phyloP scores from a whole-genome alignment of 768 basidiomycete genomes.

The Boletus bicolor region DNA sequence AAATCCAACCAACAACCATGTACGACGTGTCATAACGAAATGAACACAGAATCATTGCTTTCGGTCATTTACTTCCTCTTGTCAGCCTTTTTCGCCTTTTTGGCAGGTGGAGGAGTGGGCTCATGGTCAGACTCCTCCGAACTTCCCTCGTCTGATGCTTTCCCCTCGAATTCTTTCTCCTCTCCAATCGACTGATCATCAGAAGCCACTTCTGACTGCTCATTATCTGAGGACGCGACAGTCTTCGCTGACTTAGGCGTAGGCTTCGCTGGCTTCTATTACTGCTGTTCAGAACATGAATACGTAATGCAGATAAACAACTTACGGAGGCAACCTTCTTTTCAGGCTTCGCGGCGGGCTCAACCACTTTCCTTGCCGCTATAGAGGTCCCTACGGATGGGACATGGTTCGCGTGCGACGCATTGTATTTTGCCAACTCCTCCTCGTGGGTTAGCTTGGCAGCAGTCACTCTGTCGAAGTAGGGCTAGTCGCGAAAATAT shows the following conservation, averaged over 20 bases:
- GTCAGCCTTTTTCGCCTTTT: slow-evolving; percentile 28
- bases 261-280: slow-evolving; percentile 26
- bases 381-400: slow-evolving; percentile 45
- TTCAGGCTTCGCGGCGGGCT: slow-evolving; percentile 29
- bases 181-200: slow-evolving; percentile 24
- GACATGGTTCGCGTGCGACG: slow-evolving; percentile 46
- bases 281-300: slow-evolving; percentile 12
- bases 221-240: slow-evolving; percentile 29
- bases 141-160: slow-evolving; percentile 20
- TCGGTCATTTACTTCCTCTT: slow-evolving; percentile 23
- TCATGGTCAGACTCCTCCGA: slow-evolving; percentile 30
- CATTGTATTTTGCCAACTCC: slow-evolving; percentile 65
- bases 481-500: slow-evolving; percentile 23
- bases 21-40: slow-evolving; percentile 6
- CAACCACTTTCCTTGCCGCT: slow-evolving; percentile 15
- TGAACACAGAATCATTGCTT: slow-evolving; percentile 4
- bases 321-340: slow-evolving; percentile 27
- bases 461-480: slow-evolving; percentile 41
- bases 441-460: slow-evolving; percentile 65
- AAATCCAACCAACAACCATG: slow-evolving; percentile 4
- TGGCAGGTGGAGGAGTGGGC: slow-evolving; percentile 29
- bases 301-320: slow-evolving; percentile 8
- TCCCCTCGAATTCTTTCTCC: slow-evolving; percentile 21
- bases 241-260: slow-evolving; percentile 23
- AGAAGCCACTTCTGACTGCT: slow-evolving; percentile 31